Conservation (phyloP, 257 asterid species). For the Ballota nigra region DNA sequence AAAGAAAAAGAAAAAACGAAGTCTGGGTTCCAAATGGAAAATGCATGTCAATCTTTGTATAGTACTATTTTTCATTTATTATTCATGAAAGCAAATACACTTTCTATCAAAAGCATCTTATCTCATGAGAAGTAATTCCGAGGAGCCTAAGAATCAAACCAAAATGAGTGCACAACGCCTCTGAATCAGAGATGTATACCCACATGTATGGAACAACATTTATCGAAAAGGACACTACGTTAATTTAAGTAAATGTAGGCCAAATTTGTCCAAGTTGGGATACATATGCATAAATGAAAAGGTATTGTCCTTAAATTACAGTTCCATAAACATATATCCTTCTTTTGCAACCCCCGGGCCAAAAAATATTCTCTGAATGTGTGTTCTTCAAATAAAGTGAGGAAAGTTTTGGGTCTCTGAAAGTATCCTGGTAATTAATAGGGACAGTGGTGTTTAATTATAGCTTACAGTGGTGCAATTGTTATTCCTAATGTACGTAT, state of each 20-base stretch:
- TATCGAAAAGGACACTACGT: too few species aligned
- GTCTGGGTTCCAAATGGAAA: conserved; percentile 2
- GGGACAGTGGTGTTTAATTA: not conserved
- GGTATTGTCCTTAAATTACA: too few species aligned
- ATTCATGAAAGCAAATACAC: conserved; percentile 9
- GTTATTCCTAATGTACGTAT: not conserved
- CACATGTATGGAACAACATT: not conserved
- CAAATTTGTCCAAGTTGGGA: too few species aligned
- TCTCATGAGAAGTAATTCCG: not conserved
- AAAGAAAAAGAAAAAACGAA: too few species aligned
- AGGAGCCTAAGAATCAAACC: conserved; percentile 13
- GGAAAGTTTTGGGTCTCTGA: not conserved
- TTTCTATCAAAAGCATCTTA: conserved; percentile 6
- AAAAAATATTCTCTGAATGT: too few species aligned
- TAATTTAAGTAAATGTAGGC: too few species aligned
- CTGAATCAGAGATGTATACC: not conserved
- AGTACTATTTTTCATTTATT: not conserved
- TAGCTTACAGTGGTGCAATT: not conserved
- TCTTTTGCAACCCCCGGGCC: too few species aligned
- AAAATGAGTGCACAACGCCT: conserved; percentile 3
- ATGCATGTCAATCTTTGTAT: not conserved
- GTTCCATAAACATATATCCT: too few species aligned
- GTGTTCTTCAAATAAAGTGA: not conserved
- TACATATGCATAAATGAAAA: too few species aligned
- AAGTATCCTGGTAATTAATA: not conserved